phyloP scores from a whole-genome alignment of 2,329 filamentous ascomycete genomes.

The Nannizziopsis barbatae region DNA sequence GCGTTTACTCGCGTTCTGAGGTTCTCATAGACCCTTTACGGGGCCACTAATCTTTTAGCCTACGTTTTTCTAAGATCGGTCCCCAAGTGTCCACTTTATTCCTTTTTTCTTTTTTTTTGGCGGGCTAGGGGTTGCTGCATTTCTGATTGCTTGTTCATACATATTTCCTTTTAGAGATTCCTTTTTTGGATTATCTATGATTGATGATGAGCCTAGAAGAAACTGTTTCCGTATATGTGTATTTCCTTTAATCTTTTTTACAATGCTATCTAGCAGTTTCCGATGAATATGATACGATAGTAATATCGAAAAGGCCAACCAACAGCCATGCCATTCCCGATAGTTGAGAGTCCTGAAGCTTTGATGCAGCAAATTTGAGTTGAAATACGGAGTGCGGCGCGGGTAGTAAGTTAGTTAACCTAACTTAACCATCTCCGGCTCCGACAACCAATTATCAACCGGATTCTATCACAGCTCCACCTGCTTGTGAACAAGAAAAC shows the following conservation, averaged over 20 bases:
- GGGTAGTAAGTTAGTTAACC: no score
- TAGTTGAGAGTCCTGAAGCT: no score
- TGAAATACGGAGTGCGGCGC: no score
- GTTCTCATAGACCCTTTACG: no score
- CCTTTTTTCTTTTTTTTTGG: neutral
- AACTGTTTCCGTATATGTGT: slow-evolving; percentile 6
- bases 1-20: neutral
- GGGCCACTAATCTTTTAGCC: neutral
- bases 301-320: no score
- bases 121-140: neutral
- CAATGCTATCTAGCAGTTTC: neutral
- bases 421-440: no score
- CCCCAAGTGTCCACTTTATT: neutral
- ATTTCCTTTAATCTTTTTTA: neutral
- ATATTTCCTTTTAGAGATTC: neutral
- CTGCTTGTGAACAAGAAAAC: no score
- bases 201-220: slow-evolving; percentile 9
- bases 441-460: no score
- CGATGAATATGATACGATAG: neutral
- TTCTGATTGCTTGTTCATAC: neutral
- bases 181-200: slow-evolving; percentile 8
- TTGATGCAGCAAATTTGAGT: no score
- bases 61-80: neutral
- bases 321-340: no score
- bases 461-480: no score